Evolutionary conservation across 1,284 basidiomycete species (phyloP), one percentile per base, ranked within the genome.

Genomic region (Puccinia triticina): DNA sequence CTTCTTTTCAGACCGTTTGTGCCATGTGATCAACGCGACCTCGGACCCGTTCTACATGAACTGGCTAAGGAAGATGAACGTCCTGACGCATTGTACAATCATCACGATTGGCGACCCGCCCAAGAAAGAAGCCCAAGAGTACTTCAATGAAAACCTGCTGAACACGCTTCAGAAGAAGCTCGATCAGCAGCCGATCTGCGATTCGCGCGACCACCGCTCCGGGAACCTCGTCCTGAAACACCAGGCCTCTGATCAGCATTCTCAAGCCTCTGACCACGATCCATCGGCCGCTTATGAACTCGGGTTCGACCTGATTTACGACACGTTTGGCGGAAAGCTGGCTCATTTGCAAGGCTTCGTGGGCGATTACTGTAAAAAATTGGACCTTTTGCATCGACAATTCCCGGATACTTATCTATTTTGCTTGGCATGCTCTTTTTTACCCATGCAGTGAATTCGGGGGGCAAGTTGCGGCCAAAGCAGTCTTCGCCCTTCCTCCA

Each of bases 11-110:
- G 85, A 94, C 85, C 89, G 92, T 21, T 87, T 94, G 18, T 93
- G 92, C 84, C 93, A 94, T 85, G 92, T 93, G 84, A 91, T 94
- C 73, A 93, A 94, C 84, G 92, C 93, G 1, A 93, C 93, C 1
- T 92, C 91, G 85, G 93, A 94, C 84, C 91, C 93, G 0, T 93
- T 94, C 87, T 94, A 93, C 86, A 43, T 94, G 92, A 92, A 88
- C 3, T 84, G 83, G 83, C 72, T 85, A 16, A 67, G 83, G 34
- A 81, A 82, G 18, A 83, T 84, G 73, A 86, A 86, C 67, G 83
- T 83, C 0, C 83, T 82, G 73, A 82, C 84, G 55, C 86, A 86
- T 29, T 83, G 72, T 64, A 85, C 92, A 90, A 91, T 94, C 77
- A 89, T 94, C 83, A 92, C 92, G 1, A 90, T 94, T 77, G 92